A percentile compares a stretch with the other conserved stretches of the same genome.
Evolutionary conservation across 257 asterid genomes (phyloP).

Genomic region (Craterostigma plantagineum): DNA sequence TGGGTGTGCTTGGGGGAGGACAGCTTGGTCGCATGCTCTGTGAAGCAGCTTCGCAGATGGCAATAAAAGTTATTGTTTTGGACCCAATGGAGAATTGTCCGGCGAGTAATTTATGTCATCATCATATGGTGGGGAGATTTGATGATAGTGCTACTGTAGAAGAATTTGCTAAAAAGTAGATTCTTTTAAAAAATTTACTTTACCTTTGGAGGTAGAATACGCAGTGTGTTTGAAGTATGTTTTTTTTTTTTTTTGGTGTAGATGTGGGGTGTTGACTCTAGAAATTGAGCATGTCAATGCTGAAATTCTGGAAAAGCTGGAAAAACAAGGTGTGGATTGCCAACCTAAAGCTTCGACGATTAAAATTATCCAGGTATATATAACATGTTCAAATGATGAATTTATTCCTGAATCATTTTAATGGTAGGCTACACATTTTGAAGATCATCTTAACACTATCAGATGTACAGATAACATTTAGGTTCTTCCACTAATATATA

Average conservation of each 20-base stretch:
- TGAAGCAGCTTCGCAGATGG: slow-evolving; percentile 81
- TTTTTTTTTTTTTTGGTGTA: slow-evolving; percentile 20
- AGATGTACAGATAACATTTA: too few relatives aligned
- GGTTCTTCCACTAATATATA: too few relatives aligned
- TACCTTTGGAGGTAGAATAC: not conserved
- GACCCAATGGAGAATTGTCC: slow-evolving; percentile 86
- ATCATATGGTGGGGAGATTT: slow-evolving; percentile 76
- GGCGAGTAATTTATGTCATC: slow-evolving; percentile 53
- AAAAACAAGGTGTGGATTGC: slow-evolving; percentile 79
- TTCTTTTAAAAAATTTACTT: not conserved
- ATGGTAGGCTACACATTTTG: too few relatives aligned
- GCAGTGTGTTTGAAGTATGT: not conserved
- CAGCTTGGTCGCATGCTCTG: slow-evolving; percentile 96
- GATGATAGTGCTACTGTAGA: slow-evolving; percentile 70
- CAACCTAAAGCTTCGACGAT: slow-evolving; percentile 95
- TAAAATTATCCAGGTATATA: slow-evolving; percentile 62
- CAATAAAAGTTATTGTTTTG: slow-evolving; percentile 57
- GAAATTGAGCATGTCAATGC: slow-evolving; percentile 96
- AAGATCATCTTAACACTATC: too few relatives aligned
- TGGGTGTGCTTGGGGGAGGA: slow-evolving; percentile 96
- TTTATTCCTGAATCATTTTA: too few relatives aligned
- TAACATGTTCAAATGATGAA: too few relatives aligned
- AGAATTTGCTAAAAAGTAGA: slow-evolving; percentile 74
- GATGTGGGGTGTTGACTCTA: slow-evolving; percentile 81
- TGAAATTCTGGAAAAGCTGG: slow-evolving; percentile 81